These are phyloP conservation scores for Agaricus subrufescens DNA, from an alignment of 768 basidiomycete species.

Conservation along the genomic window DNA sequence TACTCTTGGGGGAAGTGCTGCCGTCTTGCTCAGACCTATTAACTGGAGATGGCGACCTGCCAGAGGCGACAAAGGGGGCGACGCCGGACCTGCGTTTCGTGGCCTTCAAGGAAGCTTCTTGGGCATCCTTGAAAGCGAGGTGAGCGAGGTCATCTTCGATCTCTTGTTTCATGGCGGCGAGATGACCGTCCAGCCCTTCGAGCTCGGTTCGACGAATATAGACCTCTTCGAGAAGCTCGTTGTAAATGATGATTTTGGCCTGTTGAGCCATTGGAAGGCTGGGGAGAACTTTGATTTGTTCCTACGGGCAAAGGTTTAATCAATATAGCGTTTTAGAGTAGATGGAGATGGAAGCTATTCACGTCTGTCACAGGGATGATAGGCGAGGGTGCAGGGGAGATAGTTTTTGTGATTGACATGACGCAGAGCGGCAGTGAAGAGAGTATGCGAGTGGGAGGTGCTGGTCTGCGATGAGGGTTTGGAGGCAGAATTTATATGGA, in stretches of 20 bases:
- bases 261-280: constrained; percentile 23
- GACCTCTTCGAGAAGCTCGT: constrained; percentile 29
- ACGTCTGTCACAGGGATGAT: constrained; percentile 33
- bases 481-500: too few species aligned
- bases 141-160: constrained; percentile 24
- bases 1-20: background rate
- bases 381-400: constrained; percentile 13
- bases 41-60: background rate
- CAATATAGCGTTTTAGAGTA: too few species aligned
- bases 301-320: constrained; percentile 16
- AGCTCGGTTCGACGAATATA: constrained; percentile 31
- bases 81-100: constrained; percentile 1
- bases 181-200: constrained; percentile 22
- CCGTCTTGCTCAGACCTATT: background rate
- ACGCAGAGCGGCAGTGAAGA: too few species aligned
- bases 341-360: constrained; percentile 7
- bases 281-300: constrained; percentile 21
- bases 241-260: constrained; percentile 25
- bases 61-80: background rate
- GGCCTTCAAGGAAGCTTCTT: background rate
- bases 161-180: constrained; percentile 26
- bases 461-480: too few species aligned
- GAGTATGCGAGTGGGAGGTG: too few species aligned
- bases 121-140: constrained; percentile 2
- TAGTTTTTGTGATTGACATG: constrained; percentile 7